These are phyloP conservation scores for Vigna unguiculata DNA, from an alignment of 306 rosid species.

Conservation along the genomic window DNA sequence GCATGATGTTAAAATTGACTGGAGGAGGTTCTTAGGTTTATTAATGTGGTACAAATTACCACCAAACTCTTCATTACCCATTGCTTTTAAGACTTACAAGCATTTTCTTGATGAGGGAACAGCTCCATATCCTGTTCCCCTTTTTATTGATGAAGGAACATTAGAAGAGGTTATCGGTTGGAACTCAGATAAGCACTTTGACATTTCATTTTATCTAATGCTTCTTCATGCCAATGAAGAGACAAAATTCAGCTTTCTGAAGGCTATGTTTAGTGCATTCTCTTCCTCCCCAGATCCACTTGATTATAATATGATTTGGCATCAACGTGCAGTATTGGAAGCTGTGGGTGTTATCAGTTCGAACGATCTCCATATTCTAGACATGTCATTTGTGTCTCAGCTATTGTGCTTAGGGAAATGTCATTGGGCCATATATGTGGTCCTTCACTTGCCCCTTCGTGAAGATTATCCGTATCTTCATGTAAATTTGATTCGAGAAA, in stretches of 20 bases:
- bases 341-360: conserved; percentile 84
- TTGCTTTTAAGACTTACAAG: conserved; percentile 72
- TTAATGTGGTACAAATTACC: conserved; percentile 90
- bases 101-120: conserved; percentile 74
- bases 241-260: conserved; percentile 61
- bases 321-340: conserved; percentile 85
- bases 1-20: conserved; percentile 71
- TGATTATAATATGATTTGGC: conserved; percentile 99
- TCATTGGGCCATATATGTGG: conserved; percentile 99
- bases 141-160: conserved; percentile 79
- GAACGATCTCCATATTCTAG: conserved; percentile 90
- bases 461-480: conserved; percentile 90
- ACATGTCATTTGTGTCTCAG: conserved; percentile 87
- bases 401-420: conserved; percentile 82
- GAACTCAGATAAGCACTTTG: conserved; percentile 61
- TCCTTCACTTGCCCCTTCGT: conserved; percentile 78
- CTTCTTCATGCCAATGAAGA: conserved; percentile 84
- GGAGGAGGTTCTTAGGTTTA: conserved; percentile 95
- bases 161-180: conserved; percentile 55
- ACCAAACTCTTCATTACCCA: conserved; percentile 74
- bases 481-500: conserved; percentile 84
- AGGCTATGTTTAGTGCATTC: conserved; percentile 88
- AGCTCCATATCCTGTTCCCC: conserved; percentile 92
- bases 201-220: conserved; percentile 93
- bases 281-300: conserved; percentile 94